Conservation (phyloP, 140 eudicot species). For the Bidens hawaiensis region DNA sequence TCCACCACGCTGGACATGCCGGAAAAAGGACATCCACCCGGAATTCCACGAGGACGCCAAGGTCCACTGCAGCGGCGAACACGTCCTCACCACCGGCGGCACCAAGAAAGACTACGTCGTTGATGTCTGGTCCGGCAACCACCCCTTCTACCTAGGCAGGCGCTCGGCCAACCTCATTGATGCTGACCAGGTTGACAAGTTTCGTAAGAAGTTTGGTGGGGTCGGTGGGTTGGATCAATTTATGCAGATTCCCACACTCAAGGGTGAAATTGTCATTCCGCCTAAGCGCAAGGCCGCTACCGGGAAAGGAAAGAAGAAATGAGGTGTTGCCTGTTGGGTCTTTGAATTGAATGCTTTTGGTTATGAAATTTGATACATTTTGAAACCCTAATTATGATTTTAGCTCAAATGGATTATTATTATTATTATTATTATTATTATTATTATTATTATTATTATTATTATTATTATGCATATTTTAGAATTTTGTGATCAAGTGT, state of each 20-base stretch:
- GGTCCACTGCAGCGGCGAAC: slow-evolving; percentile 86
- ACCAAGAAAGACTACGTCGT: slow-evolving; percentile 81
- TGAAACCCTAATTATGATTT: too few species aligned
- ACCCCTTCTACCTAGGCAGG: slow-evolving; percentile 77
- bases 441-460: too few species aligned
- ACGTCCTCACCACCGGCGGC: slow-evolving; percentile 79
- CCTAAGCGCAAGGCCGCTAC: slow-evolving; percentile 45
- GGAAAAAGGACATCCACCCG: slow-evolving; percentile 90
- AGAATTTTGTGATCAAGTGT: too few species aligned
- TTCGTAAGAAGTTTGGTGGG: slow-evolving; percentile 68
- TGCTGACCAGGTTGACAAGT: slow-evolving; percentile 81
- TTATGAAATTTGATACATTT: background rate
- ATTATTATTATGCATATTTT: too few species aligned
- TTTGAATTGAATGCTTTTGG: background rate
- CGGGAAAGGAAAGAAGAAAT: slow-evolving; percentile 66
- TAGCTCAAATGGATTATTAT: too few species aligned
- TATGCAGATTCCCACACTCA: slow-evolving; percentile 78
- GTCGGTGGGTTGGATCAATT: slow-evolving; percentile 33
- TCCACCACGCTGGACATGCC: slow-evolving; percentile 49
- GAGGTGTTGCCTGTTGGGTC: too few species aligned
- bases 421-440: too few species aligned
- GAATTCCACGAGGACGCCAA: slow-evolving; percentile 66
- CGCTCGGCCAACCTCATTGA: slow-evolving; percentile 58
- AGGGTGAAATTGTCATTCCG: slow-evolving; percentile 84
- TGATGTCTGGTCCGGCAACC: slow-evolving; percentile 96